Evolutionary conservation across 2,329 filamentous ascomycete genomes (phyloP), one percentile per base, ranked within the genome.

Genomic region (Aspergillus unguis): DNA sequence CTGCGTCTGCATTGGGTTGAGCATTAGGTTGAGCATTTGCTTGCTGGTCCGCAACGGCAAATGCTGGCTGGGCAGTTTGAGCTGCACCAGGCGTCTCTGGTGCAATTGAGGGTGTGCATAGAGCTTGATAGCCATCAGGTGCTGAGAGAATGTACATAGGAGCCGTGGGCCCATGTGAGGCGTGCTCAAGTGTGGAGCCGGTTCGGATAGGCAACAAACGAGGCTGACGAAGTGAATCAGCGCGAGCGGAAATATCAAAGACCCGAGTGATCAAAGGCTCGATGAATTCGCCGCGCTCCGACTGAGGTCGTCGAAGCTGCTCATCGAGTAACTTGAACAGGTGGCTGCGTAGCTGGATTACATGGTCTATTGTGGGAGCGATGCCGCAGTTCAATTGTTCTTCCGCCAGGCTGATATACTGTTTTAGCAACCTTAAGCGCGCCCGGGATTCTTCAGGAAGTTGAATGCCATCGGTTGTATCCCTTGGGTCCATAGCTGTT

Each of bases 81-180:
- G 31, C 27, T 29, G 59, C 45, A 41, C 56, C 57, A 31, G 59
- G 37, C 26, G 55, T 48, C 17, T 57, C 71, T 1, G 62, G 60
- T 38, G 66, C 69, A 27, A 65, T 55, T 9, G 74, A 72, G 5
- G 75, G 71, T 40, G 74, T 67, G 2, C 79, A 58, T 8, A 79
- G 56, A 6, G 73, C 75, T 50, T 77, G 71, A 29, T 74, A 75
- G 1, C 77, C 77, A 35, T 64, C 61, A 8, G 75, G 74, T 5
- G 72, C 73, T 1, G 74, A 75, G 8, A 79, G 64, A 5, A 79
- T 61, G 54, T 77, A 78, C 35, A 74, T 59, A 23, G 62, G 58
- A 23, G 64, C 55, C 8, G 42, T 48, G 7, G 53, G 23, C 9
- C 42, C 31, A 17, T 32, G 28, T 32, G 52, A 26, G 27, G 42